Percentiles rank a stretch among this genome's conserved stretches.
phyloP scores from a whole-genome alignment of 306 rosid genomes.

The Inga laurina region DNA sequence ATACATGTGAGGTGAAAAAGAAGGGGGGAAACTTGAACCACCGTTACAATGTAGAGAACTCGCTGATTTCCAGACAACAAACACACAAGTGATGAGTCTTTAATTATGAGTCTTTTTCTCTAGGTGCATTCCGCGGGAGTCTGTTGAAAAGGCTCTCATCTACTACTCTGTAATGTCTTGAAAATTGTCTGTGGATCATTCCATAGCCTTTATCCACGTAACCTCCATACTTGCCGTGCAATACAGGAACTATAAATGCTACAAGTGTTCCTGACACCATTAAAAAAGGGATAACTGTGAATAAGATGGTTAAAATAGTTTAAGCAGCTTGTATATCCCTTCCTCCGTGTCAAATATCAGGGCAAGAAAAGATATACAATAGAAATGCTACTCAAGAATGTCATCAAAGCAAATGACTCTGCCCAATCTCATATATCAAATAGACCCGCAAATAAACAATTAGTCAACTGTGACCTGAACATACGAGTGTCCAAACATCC shows the following conservation, averaged over 20 bases:
- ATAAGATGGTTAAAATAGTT: background rate
- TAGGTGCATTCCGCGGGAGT: conserved; percentile 58
- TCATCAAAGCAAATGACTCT: background rate
- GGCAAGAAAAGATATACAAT: background rate
- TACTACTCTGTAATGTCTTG: conserved; percentile 79
- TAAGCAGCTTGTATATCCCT: background rate
- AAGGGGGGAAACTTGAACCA: background rate
- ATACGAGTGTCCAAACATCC: conserved; percentile 17
- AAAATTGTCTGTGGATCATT: conserved; percentile 65
- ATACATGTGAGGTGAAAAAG: background rate
- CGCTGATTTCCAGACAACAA: conserved; percentile 12
- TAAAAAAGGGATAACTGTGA: conserved; percentile 27
- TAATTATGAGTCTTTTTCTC: conserved; percentile 67
- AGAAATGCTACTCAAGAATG: background rate
- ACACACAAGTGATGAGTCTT: conserved; percentile 16
- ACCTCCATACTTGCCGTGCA: conserved; percentile 64
- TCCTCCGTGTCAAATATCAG: background rate
- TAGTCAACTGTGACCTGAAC: background rate
- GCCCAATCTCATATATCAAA: background rate
- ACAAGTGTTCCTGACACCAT: conserved; percentile 66
- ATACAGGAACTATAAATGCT: conserved; percentile 70
- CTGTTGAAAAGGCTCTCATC: conserved; percentile 76
- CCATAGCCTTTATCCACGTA: conserved; percentile 63
- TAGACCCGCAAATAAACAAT: conserved; percentile 1
- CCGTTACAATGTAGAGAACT: background rate